A percentile compares a stretch with the other conserved stretches of the same genome.
These are phyloP conservation scores for Suhomyces yuchorum DNA, from an alignment of 1,139 yeast genomes.

Conservation along the genomic window DNA sequence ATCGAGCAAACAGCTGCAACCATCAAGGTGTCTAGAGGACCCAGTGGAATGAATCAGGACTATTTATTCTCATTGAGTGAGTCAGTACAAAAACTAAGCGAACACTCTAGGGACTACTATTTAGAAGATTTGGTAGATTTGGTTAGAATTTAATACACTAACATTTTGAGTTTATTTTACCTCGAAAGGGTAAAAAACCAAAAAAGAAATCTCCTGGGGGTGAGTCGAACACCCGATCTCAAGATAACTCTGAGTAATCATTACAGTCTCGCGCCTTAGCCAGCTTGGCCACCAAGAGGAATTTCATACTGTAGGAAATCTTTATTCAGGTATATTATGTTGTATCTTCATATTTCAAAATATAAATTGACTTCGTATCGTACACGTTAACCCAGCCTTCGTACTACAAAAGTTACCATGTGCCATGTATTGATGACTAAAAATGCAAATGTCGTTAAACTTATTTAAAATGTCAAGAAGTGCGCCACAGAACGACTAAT, in stretches of 20 bases:
- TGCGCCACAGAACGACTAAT: conserved; percentile 28
- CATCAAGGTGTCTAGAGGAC: conserved; percentile 63
- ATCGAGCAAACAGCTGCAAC: conserved; percentile 58
- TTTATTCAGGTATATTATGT: no score
- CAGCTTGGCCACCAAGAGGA: conserved; percentile 77
- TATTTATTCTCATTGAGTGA: conserved; percentile 59
- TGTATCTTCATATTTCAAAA: no score
- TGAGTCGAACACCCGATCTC: conserved; percentile 87
- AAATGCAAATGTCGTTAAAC: background rate
- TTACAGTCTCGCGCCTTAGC: conserved; percentile 85
- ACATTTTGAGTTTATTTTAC: no score
- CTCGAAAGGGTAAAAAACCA: no score
- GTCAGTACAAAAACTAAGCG: conserved; percentile 54
- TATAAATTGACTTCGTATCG: no score
- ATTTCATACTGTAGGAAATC: background rate
- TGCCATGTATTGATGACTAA: background rate
- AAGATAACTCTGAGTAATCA: conserved; percentile 55
- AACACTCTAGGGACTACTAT: conserved; percentile 37
- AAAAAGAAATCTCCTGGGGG: conserved; percentile 70
- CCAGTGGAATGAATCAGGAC: conserved; percentile 79
- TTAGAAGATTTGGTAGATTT: conserved; percentile 36
- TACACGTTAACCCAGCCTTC: no score
- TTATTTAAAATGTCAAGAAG: conserved; percentile 12
- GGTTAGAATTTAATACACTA: background rate
- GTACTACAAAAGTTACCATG: background rate